Percentiles rank a stretch among this genome's conserved stretches.
Evolutionary conservation across 768 basidiomycete species (phyloP).

Genomic region (Coprinopsis marcescibilis): DNA sequence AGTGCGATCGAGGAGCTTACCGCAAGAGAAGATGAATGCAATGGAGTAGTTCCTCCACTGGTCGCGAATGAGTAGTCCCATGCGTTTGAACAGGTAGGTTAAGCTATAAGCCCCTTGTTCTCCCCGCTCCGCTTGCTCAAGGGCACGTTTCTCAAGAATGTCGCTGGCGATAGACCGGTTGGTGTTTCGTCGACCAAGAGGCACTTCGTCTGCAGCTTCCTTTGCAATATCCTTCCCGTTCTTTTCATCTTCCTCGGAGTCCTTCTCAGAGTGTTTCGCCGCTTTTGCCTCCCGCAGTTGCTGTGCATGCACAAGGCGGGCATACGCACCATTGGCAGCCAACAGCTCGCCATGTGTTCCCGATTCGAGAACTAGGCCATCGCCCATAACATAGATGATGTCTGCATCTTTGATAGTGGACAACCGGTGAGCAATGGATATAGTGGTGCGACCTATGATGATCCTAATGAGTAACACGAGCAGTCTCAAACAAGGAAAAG

Average conservation of each 20-base stretch:
- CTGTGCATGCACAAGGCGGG: conserved; percentile 62
- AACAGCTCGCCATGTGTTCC: conserved; percentile 66
- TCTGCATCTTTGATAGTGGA: conserved; percentile 77
- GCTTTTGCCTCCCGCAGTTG: conserved; percentile 49
- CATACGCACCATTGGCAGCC: conserved; percentile 49
- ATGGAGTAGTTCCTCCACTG: conserved; percentile 44
- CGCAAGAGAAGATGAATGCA: conserved; percentile 46
- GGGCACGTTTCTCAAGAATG: conserved; percentile 34
- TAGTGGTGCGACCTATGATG: conserved; percentile 55
- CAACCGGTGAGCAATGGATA: conserved; percentile 64
- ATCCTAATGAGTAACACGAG: conserved; percentile 36
- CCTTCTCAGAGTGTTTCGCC: conserved; percentile 38
- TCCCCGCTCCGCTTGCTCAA: conserved; percentile 21
- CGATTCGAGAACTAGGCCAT: conserved; percentile 62
- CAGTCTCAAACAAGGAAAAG: conserved; percentile 32
- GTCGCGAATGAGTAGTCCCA: conserved; percentile 49
- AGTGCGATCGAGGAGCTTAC: no score
- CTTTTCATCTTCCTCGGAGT: neutral
- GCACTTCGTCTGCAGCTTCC: conserved; percentile 34
- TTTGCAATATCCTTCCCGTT: conserved; percentile 33
- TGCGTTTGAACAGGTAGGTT: conserved; percentile 53
- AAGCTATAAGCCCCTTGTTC: conserved; percentile 32
- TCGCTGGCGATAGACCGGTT: conserved; percentile 53
- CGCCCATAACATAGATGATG: conserved; percentile 74
- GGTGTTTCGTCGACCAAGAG: conserved; percentile 43